These are phyloP conservation scores for Colletotrichum eremochloae DNA, from an alignment of 2,329 filamentous ascomycete genomes.

Conservation along the genomic window DNA sequence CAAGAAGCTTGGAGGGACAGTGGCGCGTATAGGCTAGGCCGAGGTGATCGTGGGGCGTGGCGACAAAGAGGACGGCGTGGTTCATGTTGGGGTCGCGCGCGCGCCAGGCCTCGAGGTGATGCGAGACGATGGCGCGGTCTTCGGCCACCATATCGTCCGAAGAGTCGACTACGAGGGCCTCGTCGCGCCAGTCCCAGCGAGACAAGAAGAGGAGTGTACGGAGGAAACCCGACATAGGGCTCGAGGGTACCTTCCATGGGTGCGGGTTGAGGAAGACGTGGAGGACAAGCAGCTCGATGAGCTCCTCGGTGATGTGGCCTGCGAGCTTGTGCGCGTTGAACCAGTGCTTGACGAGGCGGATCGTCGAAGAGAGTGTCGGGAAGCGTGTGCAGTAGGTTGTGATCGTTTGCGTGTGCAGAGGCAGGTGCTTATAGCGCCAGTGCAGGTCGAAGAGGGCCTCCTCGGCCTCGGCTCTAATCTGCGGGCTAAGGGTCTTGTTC, in stretches of 20 bases:
- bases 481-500: constrained; percentile 76
- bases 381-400: constrained; percentile 85
- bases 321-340: constrained; percentile 85
- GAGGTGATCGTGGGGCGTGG: constrained; percentile 81
- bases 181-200: constrained; percentile 91
- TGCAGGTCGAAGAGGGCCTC: constrained; percentile 78
- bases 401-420: constrained; percentile 85
- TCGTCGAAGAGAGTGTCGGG: constrained; percentile 82
- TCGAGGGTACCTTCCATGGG: constrained; percentile 84
- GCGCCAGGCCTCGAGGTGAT: constrained; percentile 85
- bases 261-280: constrained; percentile 84
- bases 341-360: constrained; percentile 91
- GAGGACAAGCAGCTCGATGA: constrained; percentile 86
- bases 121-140: constrained; percentile 73
- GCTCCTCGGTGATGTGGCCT: constrained; percentile 80
- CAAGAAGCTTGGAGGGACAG: constrained; percentile 83
- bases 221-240: constrained; percentile 82
- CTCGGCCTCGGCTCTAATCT: constrained; percentile 76
- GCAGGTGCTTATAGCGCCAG: constrained; percentile 77
- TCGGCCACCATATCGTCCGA: constrained; percentile 72
- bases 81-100: constrained; percentile 92
- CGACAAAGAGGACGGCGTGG: constrained; percentile 82
- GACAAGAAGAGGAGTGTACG: constrained; percentile 84
- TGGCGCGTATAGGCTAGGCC: constrained; percentile 84
- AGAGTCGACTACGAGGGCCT: constrained; percentile 85